Conservation (phyloP, 352 stramenopile genomes). For the Globisporangium middletonii region DNA sequence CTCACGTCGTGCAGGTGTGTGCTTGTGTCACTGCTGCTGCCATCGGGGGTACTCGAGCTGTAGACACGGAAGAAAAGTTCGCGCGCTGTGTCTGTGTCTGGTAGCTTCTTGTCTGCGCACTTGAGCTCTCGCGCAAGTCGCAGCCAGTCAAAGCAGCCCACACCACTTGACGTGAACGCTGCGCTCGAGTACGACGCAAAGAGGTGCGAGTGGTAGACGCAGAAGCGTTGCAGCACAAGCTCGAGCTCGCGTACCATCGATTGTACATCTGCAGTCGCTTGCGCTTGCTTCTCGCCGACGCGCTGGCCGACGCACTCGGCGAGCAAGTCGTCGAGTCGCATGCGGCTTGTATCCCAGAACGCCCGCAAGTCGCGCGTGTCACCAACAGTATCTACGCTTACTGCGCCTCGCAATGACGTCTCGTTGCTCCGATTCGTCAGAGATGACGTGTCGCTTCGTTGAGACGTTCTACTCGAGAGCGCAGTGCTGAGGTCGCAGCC, state of each 20-base stretch:
- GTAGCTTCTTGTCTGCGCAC: constrained; percentile 23
- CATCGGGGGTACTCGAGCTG: background rate
- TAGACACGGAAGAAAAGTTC: constrained; percentile 8
- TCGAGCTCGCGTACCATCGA: constrained; percentile 21
- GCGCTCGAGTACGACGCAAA: constrained; percentile 31
- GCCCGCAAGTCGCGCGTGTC: background rate
- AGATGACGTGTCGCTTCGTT: no score
- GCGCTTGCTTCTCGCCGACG: background rate
- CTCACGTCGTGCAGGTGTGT: constrained; percentile 3
- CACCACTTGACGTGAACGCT: constrained; percentile 19
- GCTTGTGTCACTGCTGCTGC: background rate
- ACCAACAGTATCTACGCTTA: no score
- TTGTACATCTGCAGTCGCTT: no score
- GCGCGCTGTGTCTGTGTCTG: background rate
- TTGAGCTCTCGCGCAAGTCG: constrained; percentile 27
- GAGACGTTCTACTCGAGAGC: no score
- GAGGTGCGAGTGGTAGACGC: constrained; percentile 32
- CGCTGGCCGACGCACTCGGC: background rate
- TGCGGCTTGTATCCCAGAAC: background rate
- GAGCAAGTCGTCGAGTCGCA: constrained; percentile 7
- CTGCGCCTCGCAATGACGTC: no score
- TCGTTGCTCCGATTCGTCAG: no score
- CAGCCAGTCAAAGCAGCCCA: constrained; percentile 22
- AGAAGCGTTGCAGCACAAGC: constrained; percentile 32
- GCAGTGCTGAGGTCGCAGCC: no score